Evolutionary conservation across 345 rosid species (phyloP).

Genomic region (Gossypium stocksii): DNA sequence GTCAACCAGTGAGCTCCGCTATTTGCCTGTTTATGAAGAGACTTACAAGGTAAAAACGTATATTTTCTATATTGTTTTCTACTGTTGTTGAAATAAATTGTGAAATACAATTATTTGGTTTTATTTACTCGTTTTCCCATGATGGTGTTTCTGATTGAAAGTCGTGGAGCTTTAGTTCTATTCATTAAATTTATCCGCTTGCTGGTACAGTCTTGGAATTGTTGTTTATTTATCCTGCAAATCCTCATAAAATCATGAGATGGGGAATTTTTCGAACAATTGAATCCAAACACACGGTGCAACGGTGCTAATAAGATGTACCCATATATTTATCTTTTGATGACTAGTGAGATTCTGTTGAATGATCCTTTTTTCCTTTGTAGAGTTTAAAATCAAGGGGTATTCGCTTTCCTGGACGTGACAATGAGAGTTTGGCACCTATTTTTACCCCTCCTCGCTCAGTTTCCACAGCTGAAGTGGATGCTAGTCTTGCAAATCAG

Average conservation of each 20-base stretch:
- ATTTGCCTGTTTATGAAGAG: slow-evolving; percentile 94
- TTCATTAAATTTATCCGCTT: neutral
- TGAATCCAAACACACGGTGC: neutral
- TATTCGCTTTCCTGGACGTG: slow-evolving; percentile 95
- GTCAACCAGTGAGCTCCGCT: slow-evolving; percentile 84
- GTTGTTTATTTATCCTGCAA: neutral
- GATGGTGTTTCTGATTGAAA: neutral
- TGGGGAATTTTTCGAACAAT: neutral
- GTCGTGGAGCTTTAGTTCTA: neutral
- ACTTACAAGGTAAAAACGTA: slow-evolving; percentile 76
- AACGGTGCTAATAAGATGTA: neutral
- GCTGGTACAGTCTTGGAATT: neutral
- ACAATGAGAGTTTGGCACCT: slow-evolving; percentile 89
- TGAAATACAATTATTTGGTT: neutral
- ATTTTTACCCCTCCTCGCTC: slow-evolving; percentile 93
- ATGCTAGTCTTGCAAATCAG: slow-evolving; percentile 45
- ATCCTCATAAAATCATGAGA: neutral
- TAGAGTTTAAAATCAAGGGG: slow-evolving; percentile 93
- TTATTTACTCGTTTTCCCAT: neutral
- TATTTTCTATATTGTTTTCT: neutral
- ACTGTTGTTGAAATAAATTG: neutral
- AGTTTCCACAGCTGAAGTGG: slow-evolving; percentile 53
- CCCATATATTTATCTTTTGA: neutral
- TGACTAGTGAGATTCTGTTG: neutral
- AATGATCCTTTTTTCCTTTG: slow-evolving; percentile 6